Evolutionary conservation across 164 flowering plant genomes (phyloP), one percentile per base, ranked within the genome.

Genomic region (Kingdonia uniflora): DNA sequence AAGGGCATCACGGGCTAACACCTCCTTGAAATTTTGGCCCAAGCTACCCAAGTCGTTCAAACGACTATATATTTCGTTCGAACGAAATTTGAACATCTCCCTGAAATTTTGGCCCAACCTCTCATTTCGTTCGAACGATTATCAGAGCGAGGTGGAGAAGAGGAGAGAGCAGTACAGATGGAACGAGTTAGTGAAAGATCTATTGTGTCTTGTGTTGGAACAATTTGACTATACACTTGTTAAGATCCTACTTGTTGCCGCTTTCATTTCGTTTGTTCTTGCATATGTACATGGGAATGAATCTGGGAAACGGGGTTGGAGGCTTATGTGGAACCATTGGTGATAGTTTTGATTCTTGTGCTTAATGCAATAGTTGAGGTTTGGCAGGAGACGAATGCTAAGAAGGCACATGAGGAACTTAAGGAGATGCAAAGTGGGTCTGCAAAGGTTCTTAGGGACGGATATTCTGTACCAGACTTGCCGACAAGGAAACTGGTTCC

Each of bases 251-350:
- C 29, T 47, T 20, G 26, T 47, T 11, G 51, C 51, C 17, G 51
- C 51, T 22, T 47, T 47, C 51, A 47, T 47, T 15, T 47, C 51
- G 2, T 23, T 47, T 47, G 51, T 47, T 23, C 51, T 47, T 47
- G 51, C 29, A 2, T 47, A 21, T 20, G 1, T 47, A 22, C 51
- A 47, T 22, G 51, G 51, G 14, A 20, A 47, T 47, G 51, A 47
- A 22, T 47, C 51, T 1, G 29, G 33, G 51, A 47, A 23, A 14
- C 51, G 13, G 51, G 51, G 21, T 21, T 47, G 6, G 51, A 47
- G 51, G 51, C 51, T n/a, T 47, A 47, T 47, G 51, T 47, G 13
- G 51, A 47, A 22, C 51, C 51, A 7, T 47, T 47, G 21, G 51
- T 47, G 14, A 47, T 47, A 11, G 51, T 47, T 22, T 47, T 47